phyloP scores from a whole-genome alignment of 371 early-diverging fungal genomes.

The Apophysomyces trapeziformis region DNA sequence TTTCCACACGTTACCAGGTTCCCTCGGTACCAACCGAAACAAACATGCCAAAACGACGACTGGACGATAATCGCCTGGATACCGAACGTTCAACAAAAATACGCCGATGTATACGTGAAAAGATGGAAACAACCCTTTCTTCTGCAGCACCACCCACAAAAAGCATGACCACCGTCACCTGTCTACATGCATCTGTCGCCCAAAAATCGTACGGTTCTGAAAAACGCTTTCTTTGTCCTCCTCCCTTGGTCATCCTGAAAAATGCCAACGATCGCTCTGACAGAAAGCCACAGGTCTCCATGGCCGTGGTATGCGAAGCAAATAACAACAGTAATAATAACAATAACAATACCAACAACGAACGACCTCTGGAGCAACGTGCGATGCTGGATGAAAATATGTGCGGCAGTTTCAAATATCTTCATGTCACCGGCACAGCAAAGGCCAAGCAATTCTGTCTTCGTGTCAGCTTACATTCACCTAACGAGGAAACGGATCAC shows the following conservation, averaged over 20 bases:
- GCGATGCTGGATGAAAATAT: constrained; percentile 58
- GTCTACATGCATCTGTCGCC: constrained; percentile 72
- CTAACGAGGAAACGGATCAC: constrained; percentile 19
- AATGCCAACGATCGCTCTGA: constrained; percentile 24
- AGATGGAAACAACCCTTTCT: background rate
- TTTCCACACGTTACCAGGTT: background rate
- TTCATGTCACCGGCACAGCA: constrained; percentile 78
- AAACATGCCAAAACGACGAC: background rate
- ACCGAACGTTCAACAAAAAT: constrained; percentile 14
- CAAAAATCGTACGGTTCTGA: constrained; percentile 92
- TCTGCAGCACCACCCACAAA: constrained; percentile 8
- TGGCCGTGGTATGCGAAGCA: constrained; percentile 66
- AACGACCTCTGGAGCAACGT: constrained; percentile 56
- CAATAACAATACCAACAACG: constrained; percentile 19
- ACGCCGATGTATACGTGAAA: constrained; percentile 12
- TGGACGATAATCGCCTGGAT: constrained; percentile 2
- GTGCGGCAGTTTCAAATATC: constrained; percentile 64
- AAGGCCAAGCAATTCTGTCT: constrained; percentile 80
- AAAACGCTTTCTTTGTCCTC: constrained; percentile 40
- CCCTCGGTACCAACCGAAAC: background rate
- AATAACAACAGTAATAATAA: constrained; percentile 34
- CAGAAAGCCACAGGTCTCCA: constrained; percentile 59
- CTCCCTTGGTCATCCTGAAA: too few species aligned
- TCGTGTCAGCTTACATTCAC: constrained; percentile 58
- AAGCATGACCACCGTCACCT: constrained; percentile 56